Evolutionary conservation across 169 alveolate species (phyloP).

Genomic region (Eimeria necatrix): DNA sequence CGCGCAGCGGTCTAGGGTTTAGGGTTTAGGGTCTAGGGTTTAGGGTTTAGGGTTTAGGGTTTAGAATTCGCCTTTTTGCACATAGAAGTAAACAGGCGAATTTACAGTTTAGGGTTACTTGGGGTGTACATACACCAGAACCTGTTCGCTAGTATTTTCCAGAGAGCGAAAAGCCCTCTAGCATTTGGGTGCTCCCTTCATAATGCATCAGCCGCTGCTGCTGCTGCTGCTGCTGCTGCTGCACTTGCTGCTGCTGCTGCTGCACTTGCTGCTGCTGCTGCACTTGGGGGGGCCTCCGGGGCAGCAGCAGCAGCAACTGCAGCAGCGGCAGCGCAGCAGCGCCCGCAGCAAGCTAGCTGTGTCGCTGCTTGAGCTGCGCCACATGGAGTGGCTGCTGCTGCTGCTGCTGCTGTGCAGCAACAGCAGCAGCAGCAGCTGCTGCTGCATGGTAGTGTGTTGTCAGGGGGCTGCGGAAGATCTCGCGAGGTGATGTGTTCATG

Average conservation of each 20-base stretch:
- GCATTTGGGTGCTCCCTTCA: not conserved
- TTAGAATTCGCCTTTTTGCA: too few species aligned
- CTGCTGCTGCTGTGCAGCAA: not conserved
- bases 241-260: not conserved
- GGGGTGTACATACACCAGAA: slow-evolving; percentile 12
- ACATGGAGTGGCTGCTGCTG: not conserved
- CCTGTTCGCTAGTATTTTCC: not conserved
- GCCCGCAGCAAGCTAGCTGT: too few species aligned
- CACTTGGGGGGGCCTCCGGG: not conserved
- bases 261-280: not conserved
- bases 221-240: slow-evolving; percentile 8
- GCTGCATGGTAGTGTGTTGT: not conserved
- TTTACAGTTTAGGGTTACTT: too few species aligned
- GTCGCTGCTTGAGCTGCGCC: not conserved
- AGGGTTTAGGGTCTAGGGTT: too few species aligned
- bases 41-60: too few species aligned
- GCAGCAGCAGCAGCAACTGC: not conserved
- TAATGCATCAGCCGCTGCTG: not conserved
- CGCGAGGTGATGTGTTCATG: not conserved
- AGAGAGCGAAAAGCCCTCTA: not conserved
- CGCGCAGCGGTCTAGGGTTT: too few species aligned
- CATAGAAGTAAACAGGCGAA: too few species aligned
- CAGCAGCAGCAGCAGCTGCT: slow-evolving; percentile 31
- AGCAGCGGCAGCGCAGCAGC: not conserved
- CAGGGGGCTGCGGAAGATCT: not conserved